phyloP scores from a whole-genome alignment of 1,284 basidiomycete species.

The Rhodotorula sp. region DNA sequence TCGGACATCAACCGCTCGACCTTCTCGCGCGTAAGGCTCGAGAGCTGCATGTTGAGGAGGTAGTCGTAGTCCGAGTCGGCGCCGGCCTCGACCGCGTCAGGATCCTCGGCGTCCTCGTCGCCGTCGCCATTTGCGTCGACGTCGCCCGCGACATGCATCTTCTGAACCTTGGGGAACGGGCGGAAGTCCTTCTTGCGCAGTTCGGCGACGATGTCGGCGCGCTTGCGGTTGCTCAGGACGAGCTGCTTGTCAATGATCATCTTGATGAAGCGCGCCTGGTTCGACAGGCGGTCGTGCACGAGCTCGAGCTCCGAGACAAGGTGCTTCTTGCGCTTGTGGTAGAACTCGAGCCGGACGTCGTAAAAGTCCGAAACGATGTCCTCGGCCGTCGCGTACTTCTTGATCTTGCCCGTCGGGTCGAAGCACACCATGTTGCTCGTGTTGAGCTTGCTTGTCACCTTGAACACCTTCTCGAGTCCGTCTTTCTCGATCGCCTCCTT shows the following conservation, averaged over 20 bases:
- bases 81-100: slow-evolving; percentile 50
- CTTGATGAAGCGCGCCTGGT: slow-evolving; percentile 94
- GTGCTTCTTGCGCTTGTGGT: slow-evolving; percentile 94
- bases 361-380: slow-evolving; percentile 95
- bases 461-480: slow-evolving; percentile 88
- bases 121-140: slow-evolving; percentile 63
- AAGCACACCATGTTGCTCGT: slow-evolving; percentile 99
- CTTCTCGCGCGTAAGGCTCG: slow-evolving; percentile 91
- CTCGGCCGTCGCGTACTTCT: slow-evolving; percentile 84
- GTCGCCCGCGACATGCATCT: slow-evolving; percentile 70
- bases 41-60: slow-evolving; percentile 90
- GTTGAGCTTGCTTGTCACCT: slow-evolving; percentile 74
- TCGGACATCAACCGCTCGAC: slow-evolving; percentile 81
- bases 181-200: slow-evolving; percentile 80
- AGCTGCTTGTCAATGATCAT: slow-evolving; percentile 91
- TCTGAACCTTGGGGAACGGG: slow-evolving; percentile 76
- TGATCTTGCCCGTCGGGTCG: slow-evolving; percentile 93
- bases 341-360: slow-evolving; percentile 80
- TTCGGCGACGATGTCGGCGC: slow-evolving; percentile 78
- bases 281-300: slow-evolving; percentile 80
- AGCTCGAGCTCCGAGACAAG: slow-evolving; percentile 80
- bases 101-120: slow-evolving; percentile 53
- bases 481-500: slow-evolving; percentile 84
- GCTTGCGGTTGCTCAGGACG: slow-evolving; percentile 89
- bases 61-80: slow-evolving; percentile 82